Evolutionary conservation across 208 protist genomes (phyloP).

Genomic region (Blechomonas ayalai): DNA sequence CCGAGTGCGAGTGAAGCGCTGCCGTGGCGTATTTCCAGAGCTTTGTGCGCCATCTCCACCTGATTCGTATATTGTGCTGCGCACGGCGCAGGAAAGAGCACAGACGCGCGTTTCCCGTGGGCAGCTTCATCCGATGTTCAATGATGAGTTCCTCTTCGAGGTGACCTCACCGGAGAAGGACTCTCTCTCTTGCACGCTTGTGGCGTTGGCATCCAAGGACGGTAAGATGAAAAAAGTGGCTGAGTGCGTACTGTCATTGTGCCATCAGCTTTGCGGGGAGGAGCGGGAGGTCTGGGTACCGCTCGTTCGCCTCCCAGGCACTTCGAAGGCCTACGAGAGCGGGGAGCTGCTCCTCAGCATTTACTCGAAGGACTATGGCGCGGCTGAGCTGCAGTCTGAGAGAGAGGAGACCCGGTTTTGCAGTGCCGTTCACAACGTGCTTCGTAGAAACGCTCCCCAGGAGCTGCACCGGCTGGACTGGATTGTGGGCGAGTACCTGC

Average conservation of each 20-base stretch:
- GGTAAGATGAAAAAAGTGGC: slow-evolving; percentile 44
- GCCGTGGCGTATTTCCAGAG: slow-evolving; percentile 24
- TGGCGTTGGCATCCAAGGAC: slow-evolving; percentile 15
- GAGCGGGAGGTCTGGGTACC: slow-evolving; percentile 57
- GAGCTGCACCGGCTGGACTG: slow-evolving; percentile 80
- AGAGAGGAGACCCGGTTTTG: slow-evolving; percentile 48
- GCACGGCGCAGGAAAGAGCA: slow-evolving; percentile 50
- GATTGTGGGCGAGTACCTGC: slow-evolving; percentile 42
- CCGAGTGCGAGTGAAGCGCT: slow-evolving; percentile 51
- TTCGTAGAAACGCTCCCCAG: slow-evolving; percentile 46
- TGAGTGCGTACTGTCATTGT: slow-evolving; percentile 62
- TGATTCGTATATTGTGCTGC: slow-evolving; percentile 44
- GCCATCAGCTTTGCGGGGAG: slow-evolving; percentile 41
- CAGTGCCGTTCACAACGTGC: slow-evolving; percentile 34
- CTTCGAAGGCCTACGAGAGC: slow-evolving; percentile 58
- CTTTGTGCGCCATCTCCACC: slow-evolving; percentile 18
- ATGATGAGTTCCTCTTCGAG: slow-evolving; percentile 74
- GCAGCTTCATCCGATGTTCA: slow-evolving; percentile 51
- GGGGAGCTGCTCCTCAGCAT: slow-evolving; percentile 60
- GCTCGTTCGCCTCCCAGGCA: slow-evolving; percentile 63
- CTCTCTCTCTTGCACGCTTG: slow-evolving; percentile 57
- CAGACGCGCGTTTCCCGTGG: slow-evolving; percentile 35
- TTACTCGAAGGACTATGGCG: slow-evolving; percentile 61
- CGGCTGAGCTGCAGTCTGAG: slow-evolving; percentile 26
- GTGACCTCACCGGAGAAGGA: slow-evolving; percentile 40